Conservation (phyloP, 257 asterid species). For the Solanum clarkiae region DNA sequence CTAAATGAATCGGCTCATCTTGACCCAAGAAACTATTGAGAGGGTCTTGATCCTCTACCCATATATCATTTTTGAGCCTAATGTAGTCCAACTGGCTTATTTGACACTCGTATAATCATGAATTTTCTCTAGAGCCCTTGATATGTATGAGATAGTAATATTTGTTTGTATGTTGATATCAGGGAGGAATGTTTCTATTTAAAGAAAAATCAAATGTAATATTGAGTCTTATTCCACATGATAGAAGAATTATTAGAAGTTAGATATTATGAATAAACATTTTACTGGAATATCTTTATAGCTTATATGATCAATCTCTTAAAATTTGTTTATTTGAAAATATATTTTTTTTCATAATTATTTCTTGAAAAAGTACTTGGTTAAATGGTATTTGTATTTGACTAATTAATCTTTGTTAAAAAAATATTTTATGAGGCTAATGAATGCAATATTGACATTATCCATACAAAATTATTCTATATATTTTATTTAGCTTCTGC, state of each 20-base stretch:
- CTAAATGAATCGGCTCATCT: not conserved
- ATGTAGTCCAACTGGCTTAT: not conserved
- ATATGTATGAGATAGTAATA: not conserved
- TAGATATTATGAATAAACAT: not conserved
- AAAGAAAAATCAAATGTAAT: conserved; percentile 2
- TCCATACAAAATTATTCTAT: no score
- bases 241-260: not conserved
- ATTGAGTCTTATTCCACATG: not conserved
- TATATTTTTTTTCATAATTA: not conserved
- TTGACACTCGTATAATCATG: not conserved
- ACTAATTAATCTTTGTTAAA: not conserved
- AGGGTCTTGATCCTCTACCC: not conserved
- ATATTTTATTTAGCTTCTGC: no score
- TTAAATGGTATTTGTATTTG: not conserved
- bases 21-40: not conserved
- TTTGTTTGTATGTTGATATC: not conserved
- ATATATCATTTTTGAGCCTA: not conserved
- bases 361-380: not conserved
- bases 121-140: not conserved
- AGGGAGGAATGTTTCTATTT: conserved; percentile 95
- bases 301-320: not conserved
- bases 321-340: not conserved
- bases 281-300: not conserved
- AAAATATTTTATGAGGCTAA: no score
- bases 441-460: no score